These are phyloP conservation scores for Schizosaccharomyces pombe DNA, from an alignment of 805 yeast genomes.

Conservation along the genomic window DNA sequence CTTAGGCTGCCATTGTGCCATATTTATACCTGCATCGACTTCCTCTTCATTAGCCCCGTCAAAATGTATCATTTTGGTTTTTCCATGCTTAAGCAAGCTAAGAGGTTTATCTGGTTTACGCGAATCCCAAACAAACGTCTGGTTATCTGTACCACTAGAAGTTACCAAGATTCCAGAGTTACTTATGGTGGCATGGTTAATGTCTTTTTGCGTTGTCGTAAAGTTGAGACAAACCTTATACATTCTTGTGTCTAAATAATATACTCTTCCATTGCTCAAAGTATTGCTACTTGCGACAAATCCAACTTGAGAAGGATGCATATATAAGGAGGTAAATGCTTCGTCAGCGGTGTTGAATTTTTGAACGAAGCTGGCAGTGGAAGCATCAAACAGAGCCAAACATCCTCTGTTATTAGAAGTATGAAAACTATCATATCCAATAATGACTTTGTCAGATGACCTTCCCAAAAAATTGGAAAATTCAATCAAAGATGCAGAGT, in stretches of 20 bases:
- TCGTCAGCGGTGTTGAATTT: neutral
- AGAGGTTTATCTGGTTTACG: neutral
- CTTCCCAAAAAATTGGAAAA: neutral
- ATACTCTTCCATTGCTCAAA: neutral
- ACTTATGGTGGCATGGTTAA: neutral
- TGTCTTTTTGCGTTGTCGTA: neutral
- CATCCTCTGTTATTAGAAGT: neutral
- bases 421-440: constrained; percentile 2
- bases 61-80: neutral
- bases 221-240: neutral
- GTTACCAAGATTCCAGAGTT: neutral
- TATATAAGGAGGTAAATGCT: neutral
- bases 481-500: neutral
- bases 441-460: neutral
- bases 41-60: constrained; percentile 2
- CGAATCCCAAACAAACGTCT: constrained; percentile 2
- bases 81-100: neutral
- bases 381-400: neutral
- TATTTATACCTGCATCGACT: constrained; percentile 1
- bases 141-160: constrained; percentile 4
- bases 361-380: neutral
- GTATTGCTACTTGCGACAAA: neutral
- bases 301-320: neutral
- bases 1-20: constrained; percentile 2
- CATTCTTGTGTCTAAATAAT: neutral